A percentile compares a stretch with the other conserved stretches of the same genome.
phyloP scores from a whole-genome alignment of 352 stramenopile genomes.

The Globisporangium solare region DNA sequence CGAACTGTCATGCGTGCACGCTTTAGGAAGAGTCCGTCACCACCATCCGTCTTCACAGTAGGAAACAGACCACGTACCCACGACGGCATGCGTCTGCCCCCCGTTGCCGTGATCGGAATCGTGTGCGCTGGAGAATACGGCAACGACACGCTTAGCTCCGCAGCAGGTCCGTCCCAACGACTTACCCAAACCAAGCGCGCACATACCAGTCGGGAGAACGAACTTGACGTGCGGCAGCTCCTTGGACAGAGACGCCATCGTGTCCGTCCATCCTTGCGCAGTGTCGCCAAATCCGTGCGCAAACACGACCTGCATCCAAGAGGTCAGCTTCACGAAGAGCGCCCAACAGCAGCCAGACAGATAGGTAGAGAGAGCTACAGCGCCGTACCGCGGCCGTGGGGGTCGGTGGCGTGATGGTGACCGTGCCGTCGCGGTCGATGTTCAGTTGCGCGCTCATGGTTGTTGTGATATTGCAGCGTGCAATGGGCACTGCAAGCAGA shows the following conservation, averaged over 20 bases:
- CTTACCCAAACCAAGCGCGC: no score
- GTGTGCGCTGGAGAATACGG: slow-evolving; percentile 41
- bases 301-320: slow-evolving; percentile 44
- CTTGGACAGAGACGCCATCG: slow-evolving; percentile 50
- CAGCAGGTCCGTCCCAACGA: no score
- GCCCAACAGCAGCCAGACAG: background rate
- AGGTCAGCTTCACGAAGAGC: no score
- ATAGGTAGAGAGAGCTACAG: background rate
- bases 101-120: slow-evolving; percentile 94
- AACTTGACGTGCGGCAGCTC: slow-evolving; percentile 71
- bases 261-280: slow-evolving; percentile 78
- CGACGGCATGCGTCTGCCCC: slow-evolving; percentile 90
- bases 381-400: slow-evolving; percentile 15
- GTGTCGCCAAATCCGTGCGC: slow-evolving; percentile 92
- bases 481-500: background rate
- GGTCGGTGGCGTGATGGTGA: slow-evolving; percentile 22
- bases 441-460: slow-evolving; percentile 13
- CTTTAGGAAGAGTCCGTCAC: background rate
- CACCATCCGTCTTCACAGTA: background rate
- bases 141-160: background rate
- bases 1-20: slow-evolving; percentile 50
- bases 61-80: slow-evolving; percentile 73
- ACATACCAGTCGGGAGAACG: slow-evolving; percentile 59
- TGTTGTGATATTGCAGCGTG: no score
- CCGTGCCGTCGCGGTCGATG: slow-evolving; percentile 18